phyloP scores from a whole-genome alignment of 257 asterid species.

The Gardenia jasminoides region DNA sequence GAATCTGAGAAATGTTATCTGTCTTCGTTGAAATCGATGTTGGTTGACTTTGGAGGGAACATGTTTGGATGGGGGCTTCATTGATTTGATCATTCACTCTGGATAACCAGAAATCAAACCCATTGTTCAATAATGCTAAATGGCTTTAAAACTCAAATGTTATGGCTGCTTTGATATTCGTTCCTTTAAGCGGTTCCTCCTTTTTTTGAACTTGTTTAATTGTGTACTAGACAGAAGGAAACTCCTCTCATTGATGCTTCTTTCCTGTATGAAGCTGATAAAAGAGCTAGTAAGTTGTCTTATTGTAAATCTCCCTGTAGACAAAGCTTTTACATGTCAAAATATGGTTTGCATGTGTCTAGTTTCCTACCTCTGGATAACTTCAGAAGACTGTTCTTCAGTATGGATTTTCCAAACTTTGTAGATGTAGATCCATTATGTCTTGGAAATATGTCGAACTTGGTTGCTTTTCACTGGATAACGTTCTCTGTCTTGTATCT shows the following conservation, averaged over 20 bases:
- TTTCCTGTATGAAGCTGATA: not conserved
- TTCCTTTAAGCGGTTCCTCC: not conserved
- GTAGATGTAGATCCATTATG: not conserved
- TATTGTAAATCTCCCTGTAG: not conserved
- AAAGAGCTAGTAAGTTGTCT: not conserved
- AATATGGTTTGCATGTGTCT: not conserved
- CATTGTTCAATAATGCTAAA: not conserved
- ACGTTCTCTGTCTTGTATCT: not conserved
- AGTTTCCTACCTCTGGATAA: not conserved
- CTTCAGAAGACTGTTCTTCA: not conserved
- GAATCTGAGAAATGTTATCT: not conserved
- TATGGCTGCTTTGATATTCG: not conserved
- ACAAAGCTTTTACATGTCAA: not conserved
- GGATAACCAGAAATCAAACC: not conserved
- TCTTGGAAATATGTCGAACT: conserved; percentile 1
- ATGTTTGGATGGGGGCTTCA: not conserved
- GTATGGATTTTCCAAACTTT: not conserved
- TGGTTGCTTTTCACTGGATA: not conserved
- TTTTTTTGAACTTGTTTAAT: not conserved
- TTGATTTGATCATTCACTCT: not conserved
- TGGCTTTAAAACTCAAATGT: no score
- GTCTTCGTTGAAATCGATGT: not conserved
- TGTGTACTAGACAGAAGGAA: not conserved
- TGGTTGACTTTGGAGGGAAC: not conserved
- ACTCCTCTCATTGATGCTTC: not conserved